phyloP scores from a whole-genome alignment of 768 basidiomycete genomes.

The Suillus placidus region DNA sequence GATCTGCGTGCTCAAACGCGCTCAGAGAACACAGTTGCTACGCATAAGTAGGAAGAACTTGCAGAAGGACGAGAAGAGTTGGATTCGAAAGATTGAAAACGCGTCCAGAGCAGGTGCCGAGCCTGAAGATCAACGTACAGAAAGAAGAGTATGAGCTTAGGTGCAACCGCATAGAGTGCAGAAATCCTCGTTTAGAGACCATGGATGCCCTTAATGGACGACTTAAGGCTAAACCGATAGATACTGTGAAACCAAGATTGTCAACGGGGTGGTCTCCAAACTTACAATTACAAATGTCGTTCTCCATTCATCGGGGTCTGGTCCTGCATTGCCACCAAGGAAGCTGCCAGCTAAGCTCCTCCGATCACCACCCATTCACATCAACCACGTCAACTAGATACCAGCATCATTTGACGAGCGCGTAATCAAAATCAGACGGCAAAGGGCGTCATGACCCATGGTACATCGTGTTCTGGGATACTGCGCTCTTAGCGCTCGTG shows the following conservation, averaged over 20 bases:
- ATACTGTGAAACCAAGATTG: slow-evolving; percentile 17
- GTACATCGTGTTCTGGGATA: too few species aligned
- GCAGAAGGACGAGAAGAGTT: slow-evolving; percentile 56
- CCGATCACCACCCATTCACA: too few species aligned
- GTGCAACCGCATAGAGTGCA: slow-evolving; percentile 64
- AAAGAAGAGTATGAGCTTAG: slow-evolving; percentile 42
- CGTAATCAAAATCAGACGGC: too few species aligned
- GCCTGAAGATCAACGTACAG: slow-evolving; percentile 46
- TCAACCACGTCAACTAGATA: too few species aligned
- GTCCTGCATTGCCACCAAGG: slow-evolving; percentile 1
- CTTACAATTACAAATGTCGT: slow-evolving; percentile 69
- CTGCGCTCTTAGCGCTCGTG: too few species aligned
- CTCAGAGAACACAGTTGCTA: slow-evolving; percentile 44
- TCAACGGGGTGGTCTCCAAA: slow-evolving; percentile 17
- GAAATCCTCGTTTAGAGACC: slow-evolving; percentile 47
- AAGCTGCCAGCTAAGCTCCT: slow-evolving; percentile 34
- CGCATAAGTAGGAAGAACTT: slow-evolving; percentile 34
- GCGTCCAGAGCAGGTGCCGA: slow-evolving; percentile 45
- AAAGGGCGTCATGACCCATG: too few species aligned
- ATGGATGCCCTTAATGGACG: slow-evolving; percentile 42
- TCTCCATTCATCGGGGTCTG: slow-evolving; percentile 39
- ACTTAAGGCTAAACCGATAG: slow-evolving; percentile 42
- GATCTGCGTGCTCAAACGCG: slow-evolving; percentile 43
- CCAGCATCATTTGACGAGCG: too few species aligned
- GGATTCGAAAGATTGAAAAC: slow-evolving; percentile 51